Percentiles rank a stretch among this genome's conserved stretches.
These are phyloP conservation scores for Cenchrus purpureus DNA, from an alignment of 176 grass and related monocot species.

Conservation along the genomic window DNA sequence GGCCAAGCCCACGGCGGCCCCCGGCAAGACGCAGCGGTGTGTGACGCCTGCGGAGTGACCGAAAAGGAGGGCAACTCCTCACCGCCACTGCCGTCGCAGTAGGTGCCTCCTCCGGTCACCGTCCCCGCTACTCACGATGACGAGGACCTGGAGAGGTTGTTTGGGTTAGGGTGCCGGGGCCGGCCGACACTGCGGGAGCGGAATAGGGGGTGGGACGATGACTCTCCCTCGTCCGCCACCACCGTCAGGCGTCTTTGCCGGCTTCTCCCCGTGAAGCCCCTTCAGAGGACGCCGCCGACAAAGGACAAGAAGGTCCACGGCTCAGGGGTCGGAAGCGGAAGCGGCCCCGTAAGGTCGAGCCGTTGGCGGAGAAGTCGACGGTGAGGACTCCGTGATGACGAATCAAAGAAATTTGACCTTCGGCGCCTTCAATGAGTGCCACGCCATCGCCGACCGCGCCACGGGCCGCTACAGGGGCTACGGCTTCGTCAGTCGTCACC, in stretches of 20 bases:
- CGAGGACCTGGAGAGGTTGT: constrained; percentile 47
- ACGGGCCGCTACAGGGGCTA: constrained; percentile 59
- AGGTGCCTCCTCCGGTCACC: not conserved
- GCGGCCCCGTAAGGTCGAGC: constrained; percentile 22
- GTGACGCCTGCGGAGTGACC: too few species aligned
- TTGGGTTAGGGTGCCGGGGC: constrained; percentile 31
- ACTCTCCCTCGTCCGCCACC: constrained; percentile 15
- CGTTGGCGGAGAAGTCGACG: constrained; percentile 16
- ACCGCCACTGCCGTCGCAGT: not conserved
- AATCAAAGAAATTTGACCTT: constrained; percentile 53
- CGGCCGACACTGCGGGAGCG: constrained; percentile 39
- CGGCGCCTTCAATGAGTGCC: constrained; percentile 61
- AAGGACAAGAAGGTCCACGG: constrained; percentile 39
- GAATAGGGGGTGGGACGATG: constrained; percentile 25
- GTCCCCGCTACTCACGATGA: not conserved
- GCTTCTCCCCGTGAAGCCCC: constrained; percentile 66
- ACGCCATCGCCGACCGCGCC: constrained; percentile 48
- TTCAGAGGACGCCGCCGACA: not conserved
- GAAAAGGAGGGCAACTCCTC: not conserved
- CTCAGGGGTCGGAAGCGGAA: constrained; percentile 42
- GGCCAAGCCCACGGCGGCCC: not conserved
- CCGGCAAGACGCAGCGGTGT: too few species aligned
- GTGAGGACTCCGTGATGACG: constrained; percentile 12
- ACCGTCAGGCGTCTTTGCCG: constrained; percentile 67
- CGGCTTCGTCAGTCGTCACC: constrained; percentile 56